Conservation (phyloP, 2,329 filamentous ascomycete genomes). For the Diaporthe citrichinensis region DNA sequence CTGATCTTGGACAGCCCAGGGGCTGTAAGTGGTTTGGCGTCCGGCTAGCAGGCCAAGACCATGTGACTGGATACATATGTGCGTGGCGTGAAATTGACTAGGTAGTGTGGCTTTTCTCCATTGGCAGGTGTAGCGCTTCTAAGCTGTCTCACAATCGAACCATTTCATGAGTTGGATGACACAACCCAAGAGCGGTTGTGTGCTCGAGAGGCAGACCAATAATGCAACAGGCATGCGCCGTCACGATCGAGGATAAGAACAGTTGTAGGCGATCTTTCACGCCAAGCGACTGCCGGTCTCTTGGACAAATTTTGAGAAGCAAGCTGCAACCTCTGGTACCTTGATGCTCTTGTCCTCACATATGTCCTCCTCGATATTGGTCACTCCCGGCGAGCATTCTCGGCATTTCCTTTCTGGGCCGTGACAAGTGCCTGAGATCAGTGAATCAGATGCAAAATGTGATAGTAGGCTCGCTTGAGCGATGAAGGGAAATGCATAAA, state of each 20-base stretch:
- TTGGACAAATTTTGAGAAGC: neutral
- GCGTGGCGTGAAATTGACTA: neutral
- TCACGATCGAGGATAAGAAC: neutral
- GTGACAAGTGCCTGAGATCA: neutral
- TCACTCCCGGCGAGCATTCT: neutral
- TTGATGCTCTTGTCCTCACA: neutral
- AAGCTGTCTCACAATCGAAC: constrained; percentile 4
- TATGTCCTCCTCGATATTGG: neutral
- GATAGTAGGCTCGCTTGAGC: neutral
- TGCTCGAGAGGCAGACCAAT: neutral
- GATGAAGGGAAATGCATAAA: neutral
- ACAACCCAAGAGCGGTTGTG: neutral
- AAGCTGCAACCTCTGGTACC: neutral
- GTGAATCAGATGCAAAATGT: neutral
- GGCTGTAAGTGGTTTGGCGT: neutral
- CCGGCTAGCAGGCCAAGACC: neutral
- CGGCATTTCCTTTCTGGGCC: neutral
- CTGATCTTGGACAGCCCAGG: neutral
- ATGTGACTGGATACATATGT: neutral
- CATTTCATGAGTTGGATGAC: neutral
- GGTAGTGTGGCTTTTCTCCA: neutral
- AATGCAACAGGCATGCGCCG: neutral
- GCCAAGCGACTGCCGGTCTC: neutral
- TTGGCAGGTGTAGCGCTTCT: neutral
- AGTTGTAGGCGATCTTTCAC: neutral